Evolutionary conservation across 495 filamentous ascomycete genomes (phyloP).

Genomic region (Lentithecium fluviatile): DNA sequence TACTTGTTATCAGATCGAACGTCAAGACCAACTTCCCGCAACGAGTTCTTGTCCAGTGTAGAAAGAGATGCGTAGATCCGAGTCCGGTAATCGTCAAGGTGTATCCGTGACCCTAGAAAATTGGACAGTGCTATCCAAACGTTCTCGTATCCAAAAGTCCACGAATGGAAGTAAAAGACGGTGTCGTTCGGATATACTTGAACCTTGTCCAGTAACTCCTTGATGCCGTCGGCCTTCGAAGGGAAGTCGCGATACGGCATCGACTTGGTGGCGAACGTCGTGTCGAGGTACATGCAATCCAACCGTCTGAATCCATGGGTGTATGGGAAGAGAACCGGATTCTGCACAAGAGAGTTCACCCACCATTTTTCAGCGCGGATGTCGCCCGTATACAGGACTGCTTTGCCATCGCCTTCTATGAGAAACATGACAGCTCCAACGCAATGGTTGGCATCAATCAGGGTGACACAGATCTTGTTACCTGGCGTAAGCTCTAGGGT

Average conservation of each 20-base stretch:
- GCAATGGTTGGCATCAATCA: constrained; percentile 93
- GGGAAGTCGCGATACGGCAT: constrained; percentile 53
- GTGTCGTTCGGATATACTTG: constrained; percentile 69
- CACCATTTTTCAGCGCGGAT: constrained; percentile 75
- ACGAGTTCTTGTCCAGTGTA: constrained; percentile 23
- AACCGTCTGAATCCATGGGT: constrained; percentile 62
- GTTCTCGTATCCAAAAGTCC: constrained; percentile 92
- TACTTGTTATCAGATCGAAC: constrained; percentile 41
- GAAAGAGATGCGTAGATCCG: constrained; percentile 68
- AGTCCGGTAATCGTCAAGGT: constrained; percentile 79
- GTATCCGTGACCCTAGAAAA: constrained; percentile 68
- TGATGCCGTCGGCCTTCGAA: constrained; percentile 69
- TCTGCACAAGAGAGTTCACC: constrained; percentile 62
- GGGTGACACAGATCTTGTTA: constrained; percentile 69
- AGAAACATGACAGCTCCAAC: constrained; percentile 92
- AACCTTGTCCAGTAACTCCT: constrained; percentile 70
- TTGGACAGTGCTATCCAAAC: constrained; percentile 83
- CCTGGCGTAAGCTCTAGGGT: constrained; percentile 69
- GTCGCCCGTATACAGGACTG: constrained; percentile 90
- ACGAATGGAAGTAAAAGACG: constrained; percentile 79
- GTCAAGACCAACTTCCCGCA: constrained; percentile 22
- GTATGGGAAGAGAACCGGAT: constrained; percentile 76
- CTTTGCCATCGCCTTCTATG: constrained; percentile 72
- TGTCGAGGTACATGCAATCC: constrained; percentile 85
- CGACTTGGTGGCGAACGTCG: constrained; percentile 63